phyloP scores from a whole-genome alignment of 768 basidiomycete genomes.

The Xerocomus potaroensis region DNA sequence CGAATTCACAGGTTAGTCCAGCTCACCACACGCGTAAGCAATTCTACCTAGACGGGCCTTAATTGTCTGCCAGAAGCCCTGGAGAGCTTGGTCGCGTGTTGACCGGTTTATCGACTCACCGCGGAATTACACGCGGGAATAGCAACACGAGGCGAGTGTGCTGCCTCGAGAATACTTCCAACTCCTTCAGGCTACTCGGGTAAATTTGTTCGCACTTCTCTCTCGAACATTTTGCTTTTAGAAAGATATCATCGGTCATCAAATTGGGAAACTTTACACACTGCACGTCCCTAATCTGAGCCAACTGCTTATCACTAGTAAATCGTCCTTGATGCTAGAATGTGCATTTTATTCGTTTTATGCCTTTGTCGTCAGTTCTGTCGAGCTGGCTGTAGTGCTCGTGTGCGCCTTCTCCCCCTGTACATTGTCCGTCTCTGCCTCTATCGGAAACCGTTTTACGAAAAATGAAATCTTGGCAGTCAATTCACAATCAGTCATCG shows the following conservation, averaged over 20 bases:
- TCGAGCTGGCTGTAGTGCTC: constrained; percentile 3
- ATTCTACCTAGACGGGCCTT: neutral
- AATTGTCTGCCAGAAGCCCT: constrained; percentile 1
- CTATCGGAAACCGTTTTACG: constrained; percentile 26
- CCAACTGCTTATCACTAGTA: constrained; percentile 15
- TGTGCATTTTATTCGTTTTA: constrained; percentile 11
- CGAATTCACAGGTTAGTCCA: neutral
- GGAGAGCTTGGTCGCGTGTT: constrained; percentile 19
- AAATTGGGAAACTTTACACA: constrained; percentile 1
- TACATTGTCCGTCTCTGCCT: constrained; percentile 9
- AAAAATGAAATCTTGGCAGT: constrained; percentile 27
- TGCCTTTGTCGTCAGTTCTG: constrained; percentile 10
- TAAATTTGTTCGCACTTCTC: neutral
- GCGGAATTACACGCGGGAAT: constrained; percentile 26
- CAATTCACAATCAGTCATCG: constrained; percentile 8
- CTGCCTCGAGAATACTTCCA: constrained; percentile 7
- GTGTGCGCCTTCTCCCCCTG: constrained; percentile 19
- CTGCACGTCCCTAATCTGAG: neutral
- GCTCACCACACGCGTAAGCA: constrained; percentile 7
- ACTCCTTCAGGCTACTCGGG: neutral
- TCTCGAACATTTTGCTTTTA: neutral
- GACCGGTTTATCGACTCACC: constrained; percentile 4
- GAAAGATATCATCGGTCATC: neutral
- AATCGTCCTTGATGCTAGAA: constrained; percentile 13
- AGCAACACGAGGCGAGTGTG: too few relatives aligned